phyloP scores from a whole-genome alignment of 2,329 filamentous ascomycete genomes.

The Fusarium graminum region DNA sequence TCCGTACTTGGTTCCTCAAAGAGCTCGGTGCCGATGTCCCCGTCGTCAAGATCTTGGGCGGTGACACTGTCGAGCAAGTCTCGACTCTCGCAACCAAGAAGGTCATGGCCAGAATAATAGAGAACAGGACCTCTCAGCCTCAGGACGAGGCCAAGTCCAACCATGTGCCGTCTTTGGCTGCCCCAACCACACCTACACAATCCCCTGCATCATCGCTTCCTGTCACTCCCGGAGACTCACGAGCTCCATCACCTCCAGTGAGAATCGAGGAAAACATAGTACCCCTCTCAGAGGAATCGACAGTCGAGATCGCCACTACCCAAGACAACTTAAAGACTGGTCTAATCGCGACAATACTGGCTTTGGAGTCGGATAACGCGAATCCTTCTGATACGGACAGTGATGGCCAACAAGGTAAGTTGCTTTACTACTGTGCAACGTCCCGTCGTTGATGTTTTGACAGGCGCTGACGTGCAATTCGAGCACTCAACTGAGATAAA shows the following conservation, averaged over 20 bases:
- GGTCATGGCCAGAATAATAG: background rate
- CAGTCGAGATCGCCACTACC: background rate
- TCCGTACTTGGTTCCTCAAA: constrained; percentile 65
- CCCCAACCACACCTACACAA: background rate
- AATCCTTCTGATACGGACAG: background rate
- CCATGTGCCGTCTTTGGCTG: background rate
- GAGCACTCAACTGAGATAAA: background rate
- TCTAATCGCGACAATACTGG: background rate
- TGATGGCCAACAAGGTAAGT: background rate
- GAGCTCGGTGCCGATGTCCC: constrained; percentile 56
- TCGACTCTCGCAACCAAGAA: background rate
- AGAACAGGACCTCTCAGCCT: background rate
- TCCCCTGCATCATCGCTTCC: background rate
- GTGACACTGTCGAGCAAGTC: constrained; percentile 1
- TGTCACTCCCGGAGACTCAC: background rate
- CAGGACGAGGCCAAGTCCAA: background rate
- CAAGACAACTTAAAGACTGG: background rate
- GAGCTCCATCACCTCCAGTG: background rate
- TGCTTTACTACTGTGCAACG: background rate
- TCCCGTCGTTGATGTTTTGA: background rate
- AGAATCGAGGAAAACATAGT: background rate
- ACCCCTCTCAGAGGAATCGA: background rate
- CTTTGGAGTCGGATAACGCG: background rate
- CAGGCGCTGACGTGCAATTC: background rate
- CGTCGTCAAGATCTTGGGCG: background rate